Conservation (phyloP, 371 early-diverging fungal species). For the Phascolomyces articulosus region DNA sequence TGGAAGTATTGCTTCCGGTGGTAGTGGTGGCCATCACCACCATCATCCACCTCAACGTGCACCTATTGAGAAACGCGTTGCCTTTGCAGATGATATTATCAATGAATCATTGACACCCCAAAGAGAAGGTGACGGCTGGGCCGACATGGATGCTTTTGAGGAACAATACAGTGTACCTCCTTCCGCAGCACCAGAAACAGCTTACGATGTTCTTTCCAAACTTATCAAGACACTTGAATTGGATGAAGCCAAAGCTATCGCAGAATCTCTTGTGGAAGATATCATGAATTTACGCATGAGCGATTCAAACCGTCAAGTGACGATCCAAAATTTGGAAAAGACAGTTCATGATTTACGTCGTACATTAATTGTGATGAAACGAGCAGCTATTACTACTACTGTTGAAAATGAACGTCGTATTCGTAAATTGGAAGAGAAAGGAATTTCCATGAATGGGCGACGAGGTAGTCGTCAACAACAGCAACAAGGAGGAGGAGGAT, state of each 20-base stretch:
- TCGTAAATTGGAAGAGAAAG: conserved; percentile 50
- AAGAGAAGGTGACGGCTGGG: conserved; percentile 35
- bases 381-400: conserved; percentile 72
- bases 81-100: conserved; percentile 53
- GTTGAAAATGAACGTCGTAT: conserved; percentile 77
- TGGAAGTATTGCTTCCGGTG: conserved; percentile 12
- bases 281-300: conserved; percentile 71
- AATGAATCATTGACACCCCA: conserved; percentile 13
- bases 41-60: conserved; percentile 17
- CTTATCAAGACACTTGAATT: conserved; percentile 69
- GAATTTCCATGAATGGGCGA: neutral
- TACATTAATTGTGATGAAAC: conserved; percentile 77
- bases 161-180: conserved; percentile 54
- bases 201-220: conserved; percentile 62
- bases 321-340: conserved; percentile 68
- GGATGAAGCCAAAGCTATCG: conserved; percentile 71
- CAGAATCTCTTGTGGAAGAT: conserved; percentile 79
- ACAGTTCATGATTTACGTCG: conserved; percentile 71
- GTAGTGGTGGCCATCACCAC: conserved; percentile 1
- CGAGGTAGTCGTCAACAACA: neutral
- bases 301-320: conserved; percentile 60
- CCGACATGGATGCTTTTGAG: conserved; percentile 55
- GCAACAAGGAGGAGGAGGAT: neutral
- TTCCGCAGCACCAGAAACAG: conserved; percentile 58
- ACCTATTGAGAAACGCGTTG: conserved; percentile 38